A percentile compares a stretch with the other conserved stretches of the same genome.
Conservation (phyloP, 345 rosid genomes). For the Tarenaya hassleriana region DNA sequence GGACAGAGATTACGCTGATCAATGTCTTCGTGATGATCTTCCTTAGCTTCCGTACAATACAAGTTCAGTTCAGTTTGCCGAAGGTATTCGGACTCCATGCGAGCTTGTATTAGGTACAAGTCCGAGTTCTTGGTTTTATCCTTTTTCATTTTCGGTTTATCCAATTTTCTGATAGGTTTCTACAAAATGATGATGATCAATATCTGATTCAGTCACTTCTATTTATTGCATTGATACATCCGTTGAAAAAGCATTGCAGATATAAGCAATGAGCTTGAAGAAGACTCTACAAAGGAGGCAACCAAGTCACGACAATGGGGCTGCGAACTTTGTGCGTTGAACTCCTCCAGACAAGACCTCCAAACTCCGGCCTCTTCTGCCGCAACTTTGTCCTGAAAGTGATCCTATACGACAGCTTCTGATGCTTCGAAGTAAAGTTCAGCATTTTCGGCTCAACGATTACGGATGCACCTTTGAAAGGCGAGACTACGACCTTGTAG, state of each 20-base stretch:
- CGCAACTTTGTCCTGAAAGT: conserved; percentile 45
- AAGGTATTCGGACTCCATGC: no score
- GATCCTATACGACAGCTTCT: conserved; percentile 64
- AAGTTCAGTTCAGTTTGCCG: no score
- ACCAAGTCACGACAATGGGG: conserved; percentile 63
- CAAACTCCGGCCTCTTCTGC: conserved; percentile 61
- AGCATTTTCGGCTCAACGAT: conserved; percentile 51
- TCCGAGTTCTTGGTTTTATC: no score
- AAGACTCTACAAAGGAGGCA: conserved; percentile 41
- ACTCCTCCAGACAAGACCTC: conserved; percentile 77
- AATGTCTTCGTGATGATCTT: no score
- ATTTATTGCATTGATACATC: no score
- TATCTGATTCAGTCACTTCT: not conserved
- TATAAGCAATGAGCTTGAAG: conserved; percentile 24
- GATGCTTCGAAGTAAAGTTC: conserved; percentile 53
- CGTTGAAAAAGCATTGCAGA: conserved; percentile 7
- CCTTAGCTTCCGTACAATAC: no score
- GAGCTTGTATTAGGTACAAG: no score
- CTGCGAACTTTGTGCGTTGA: conserved; percentile 78
- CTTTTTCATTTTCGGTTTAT: no score
- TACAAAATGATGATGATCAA: no score
- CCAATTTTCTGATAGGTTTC: not conserved
- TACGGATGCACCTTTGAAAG: conserved; percentile 54
- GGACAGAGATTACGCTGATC: no score
- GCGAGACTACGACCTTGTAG: conserved; percentile 56